These are phyloP conservation scores for Paspalum vaginatum DNA, from an alignment of 176 grass and related monocot genomes.

Conservation along the genomic window DNA sequence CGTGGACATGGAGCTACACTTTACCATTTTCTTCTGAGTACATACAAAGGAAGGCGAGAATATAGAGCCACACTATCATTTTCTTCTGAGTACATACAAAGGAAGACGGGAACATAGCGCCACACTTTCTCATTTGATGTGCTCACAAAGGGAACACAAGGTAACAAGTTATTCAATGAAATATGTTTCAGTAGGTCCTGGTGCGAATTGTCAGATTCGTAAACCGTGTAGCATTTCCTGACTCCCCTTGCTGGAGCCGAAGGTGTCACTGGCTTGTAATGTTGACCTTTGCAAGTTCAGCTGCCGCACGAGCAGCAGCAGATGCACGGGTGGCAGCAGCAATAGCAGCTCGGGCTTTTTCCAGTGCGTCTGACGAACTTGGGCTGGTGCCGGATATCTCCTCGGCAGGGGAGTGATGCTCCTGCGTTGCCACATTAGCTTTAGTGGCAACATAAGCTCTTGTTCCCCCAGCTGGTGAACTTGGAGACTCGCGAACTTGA, in stretches of 20 bases:
- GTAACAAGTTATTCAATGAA: neutral
- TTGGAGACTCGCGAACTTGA: conserved; percentile 42
- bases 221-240: neutral
- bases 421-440: conserved; percentile 1
- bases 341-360: conserved; percentile 77
- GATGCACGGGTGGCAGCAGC: conserved; percentile 72
- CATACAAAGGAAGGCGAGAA: neutral
- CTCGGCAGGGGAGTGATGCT: conserved; percentile 23
- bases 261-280: conserved; percentile 41
- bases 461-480: conserved; percentile 28
- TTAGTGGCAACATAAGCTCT: conserved; percentile 32
- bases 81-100: neutral
- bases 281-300: conserved; percentile 76
- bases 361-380: conserved; percentile 63
- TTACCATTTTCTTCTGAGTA: too few species aligned
- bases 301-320: conserved; percentile 72
- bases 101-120: neutral
- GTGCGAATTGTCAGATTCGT: neutral
- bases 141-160: conserved; percentile 6
- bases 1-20: neutral
- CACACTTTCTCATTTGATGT: neutral
- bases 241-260: neutral
- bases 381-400: conserved; percentile 45
- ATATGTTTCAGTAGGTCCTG: conserved; percentile 5
- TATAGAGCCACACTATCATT: neutral